These are phyloP conservation scores for Rhizopogon vesiculosus DNA, from an alignment of 768 basidiomycete genomes.

Conservation along the genomic window DNA sequence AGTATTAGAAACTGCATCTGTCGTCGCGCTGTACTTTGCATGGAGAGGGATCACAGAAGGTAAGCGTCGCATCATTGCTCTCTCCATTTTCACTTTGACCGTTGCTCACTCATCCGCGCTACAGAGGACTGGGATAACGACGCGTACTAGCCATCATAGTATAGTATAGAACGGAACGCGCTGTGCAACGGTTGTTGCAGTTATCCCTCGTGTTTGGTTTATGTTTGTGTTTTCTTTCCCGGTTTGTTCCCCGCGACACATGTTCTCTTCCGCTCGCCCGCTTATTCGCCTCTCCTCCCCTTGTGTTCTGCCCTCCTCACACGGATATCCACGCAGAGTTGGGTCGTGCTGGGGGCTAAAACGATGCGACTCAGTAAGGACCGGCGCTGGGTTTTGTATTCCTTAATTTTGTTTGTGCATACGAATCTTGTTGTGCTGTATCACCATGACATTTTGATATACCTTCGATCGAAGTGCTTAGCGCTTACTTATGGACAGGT, in stretches of 20 bases:
- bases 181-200: slow-evolving; percentile 3
- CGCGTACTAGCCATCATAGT: slow-evolving; percentile 37
- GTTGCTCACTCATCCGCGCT: slow-evolving; percentile 3
- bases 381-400: no score
- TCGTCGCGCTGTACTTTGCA: slow-evolving; percentile 65
- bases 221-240: slow-evolving; percentile 1
- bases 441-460: no score
- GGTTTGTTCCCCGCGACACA: slow-evolving; percentile 4
- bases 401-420: no score
- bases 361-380: no score
- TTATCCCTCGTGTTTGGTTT: neutral
- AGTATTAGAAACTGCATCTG: slow-evolving; percentile 70
- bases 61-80: slow-evolving; percentile 14
- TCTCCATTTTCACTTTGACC: neutral
- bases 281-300: neutral
- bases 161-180: slow-evolving; percentile 4
- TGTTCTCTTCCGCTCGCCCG: neutral
- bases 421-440: no score
- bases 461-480: no score
- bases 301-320: neutral
- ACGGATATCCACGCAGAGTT: neutral
- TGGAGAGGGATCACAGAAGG: slow-evolving; percentile 92
- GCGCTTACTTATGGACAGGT: no score
- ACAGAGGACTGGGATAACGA: slow-evolving; percentile 50
- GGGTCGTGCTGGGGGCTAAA: no score